phyloP scores from a whole-genome alignment of 176 grass and related monocot genomes.

The Oryza glumipatula region DNA sequence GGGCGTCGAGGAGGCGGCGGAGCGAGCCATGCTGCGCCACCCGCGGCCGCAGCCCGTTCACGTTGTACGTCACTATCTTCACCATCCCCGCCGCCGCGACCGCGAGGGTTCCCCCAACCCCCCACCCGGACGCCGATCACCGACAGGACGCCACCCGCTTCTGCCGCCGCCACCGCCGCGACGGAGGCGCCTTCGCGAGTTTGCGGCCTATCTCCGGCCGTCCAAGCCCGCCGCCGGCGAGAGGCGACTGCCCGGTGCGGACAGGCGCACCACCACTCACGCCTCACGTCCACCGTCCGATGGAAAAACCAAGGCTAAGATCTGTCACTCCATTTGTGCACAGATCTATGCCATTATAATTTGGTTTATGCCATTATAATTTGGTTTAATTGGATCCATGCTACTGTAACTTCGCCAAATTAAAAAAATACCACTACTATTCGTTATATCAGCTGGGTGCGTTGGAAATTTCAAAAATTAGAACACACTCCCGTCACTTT shows the following conservation, averaged over 20 bases:
- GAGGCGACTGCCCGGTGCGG: background rate
- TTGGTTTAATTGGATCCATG: too few species aligned
- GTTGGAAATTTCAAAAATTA: too few species aligned
- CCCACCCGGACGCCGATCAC: background rate
- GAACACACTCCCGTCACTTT: too few species aligned
- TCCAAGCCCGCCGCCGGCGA: background rate
- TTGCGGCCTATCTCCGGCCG: constrained; percentile 33
- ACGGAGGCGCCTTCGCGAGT: background rate
- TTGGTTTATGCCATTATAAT: too few species aligned
- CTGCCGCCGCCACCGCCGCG: background rate
- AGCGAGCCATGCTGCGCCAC: constrained; percentile 90
- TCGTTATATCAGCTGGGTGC: too few species aligned
- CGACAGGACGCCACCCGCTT: constrained; percentile 14
- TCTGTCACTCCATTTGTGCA: background rate
- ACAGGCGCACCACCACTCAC: background rate
- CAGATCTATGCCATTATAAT: too few species aligned
- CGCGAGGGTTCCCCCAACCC: background rate
- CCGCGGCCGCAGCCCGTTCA: constrained; percentile 92
- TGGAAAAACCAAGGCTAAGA: background rate
- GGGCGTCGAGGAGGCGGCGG: constrained; percentile 82
- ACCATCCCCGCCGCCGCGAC: constrained; percentile 33
- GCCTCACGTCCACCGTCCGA: constrained; percentile 18
- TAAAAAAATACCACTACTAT: too few species aligned
- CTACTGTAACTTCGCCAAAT: too few species aligned
- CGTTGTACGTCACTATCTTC: constrained; percentile 98